These are phyloP conservation scores for Penicillium waksmanii DNA, from an alignment of 495 filamentous ascomycete species.

Conservation along the genomic window DNA sequence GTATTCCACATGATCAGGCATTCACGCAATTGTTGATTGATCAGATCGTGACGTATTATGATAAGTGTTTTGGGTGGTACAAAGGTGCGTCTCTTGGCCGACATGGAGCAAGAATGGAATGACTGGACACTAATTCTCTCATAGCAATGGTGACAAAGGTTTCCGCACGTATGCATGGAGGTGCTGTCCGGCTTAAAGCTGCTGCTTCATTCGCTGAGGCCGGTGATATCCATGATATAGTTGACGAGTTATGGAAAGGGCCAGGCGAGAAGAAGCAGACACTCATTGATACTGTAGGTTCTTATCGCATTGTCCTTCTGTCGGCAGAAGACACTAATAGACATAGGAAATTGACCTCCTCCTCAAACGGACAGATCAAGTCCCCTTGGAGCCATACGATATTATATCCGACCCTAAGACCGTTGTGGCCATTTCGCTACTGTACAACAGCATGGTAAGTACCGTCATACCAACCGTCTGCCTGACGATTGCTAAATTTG, in stretches of 20 bases:
- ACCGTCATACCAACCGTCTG: neutral
- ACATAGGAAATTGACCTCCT: constrained; percentile 67
- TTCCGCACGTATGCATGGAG: constrained; percentile 39
- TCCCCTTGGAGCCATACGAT: constrained; percentile 70
- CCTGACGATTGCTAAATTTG: neutral
- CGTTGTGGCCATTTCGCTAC: constrained; percentile 78
- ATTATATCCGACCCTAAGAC: constrained; percentile 89
- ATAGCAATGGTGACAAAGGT: constrained; percentile 49
- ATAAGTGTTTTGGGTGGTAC: constrained; percentile 89
- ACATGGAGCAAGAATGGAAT: neutral
- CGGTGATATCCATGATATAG: constrained; percentile 67
- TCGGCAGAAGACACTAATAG: constrained; percentile 10
- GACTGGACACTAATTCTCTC: constrained; percentile 1
- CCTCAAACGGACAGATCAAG: constrained; percentile 63
- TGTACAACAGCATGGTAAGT: constrained; percentile 87
- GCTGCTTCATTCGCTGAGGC: constrained; percentile 72
- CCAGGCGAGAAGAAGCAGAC: constrained; percentile 35
- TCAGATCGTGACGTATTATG: constrained; percentile 88
- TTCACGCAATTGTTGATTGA: constrained; percentile 88
- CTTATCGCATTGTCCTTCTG: neutral
- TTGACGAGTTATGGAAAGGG: constrained; percentile 64
- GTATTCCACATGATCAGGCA: constrained; percentile 94
- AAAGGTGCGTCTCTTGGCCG: constrained; percentile 53
- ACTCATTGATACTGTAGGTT: constrained; percentile 46
- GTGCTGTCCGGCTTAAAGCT: constrained; percentile 62